phyloP scores from a whole-genome alignment of 805 yeast genomes.

The Zygosaccharomyces gambellarensis region DNA sequence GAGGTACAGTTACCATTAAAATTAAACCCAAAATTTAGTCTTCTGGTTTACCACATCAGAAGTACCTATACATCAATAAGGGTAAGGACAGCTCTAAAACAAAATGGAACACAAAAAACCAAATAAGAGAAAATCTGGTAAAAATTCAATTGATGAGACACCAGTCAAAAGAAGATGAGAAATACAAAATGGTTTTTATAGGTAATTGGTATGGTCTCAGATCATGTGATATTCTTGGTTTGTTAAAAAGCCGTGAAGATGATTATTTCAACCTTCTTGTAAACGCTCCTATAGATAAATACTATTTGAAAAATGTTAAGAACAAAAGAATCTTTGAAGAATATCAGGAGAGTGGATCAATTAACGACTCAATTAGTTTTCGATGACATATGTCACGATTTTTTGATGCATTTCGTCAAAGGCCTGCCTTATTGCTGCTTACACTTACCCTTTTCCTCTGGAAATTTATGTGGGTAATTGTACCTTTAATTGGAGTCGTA shows the following conservation, averaged over 20 bases:
- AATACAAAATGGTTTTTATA: too few species aligned
- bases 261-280: background rate
- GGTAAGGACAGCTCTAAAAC: too few species aligned
- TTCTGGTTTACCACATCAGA: too few species aligned
- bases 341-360: background rate
- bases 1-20: too few species aligned
- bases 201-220: background rate
- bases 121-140: too few species aligned
- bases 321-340: background rate
- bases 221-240: background rate
- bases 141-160: too few species aligned
- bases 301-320: background rate
- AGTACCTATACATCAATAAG: too few species aligned
- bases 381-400: slow-evolving; percentile 2
- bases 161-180: too few species aligned
- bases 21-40: too few species aligned
- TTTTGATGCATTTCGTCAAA: background rate
- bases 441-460: background rate
- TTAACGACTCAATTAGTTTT: background rate
- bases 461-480: background rate
- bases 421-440: background rate
- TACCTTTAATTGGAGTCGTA: background rate
- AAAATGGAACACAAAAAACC: too few species aligned
- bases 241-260: background rate
- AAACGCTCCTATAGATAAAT: background rate